phyloP scores from a whole-genome alignment of 2,329 filamentous ascomycete species.

The Didymella keratinophila region DNA sequence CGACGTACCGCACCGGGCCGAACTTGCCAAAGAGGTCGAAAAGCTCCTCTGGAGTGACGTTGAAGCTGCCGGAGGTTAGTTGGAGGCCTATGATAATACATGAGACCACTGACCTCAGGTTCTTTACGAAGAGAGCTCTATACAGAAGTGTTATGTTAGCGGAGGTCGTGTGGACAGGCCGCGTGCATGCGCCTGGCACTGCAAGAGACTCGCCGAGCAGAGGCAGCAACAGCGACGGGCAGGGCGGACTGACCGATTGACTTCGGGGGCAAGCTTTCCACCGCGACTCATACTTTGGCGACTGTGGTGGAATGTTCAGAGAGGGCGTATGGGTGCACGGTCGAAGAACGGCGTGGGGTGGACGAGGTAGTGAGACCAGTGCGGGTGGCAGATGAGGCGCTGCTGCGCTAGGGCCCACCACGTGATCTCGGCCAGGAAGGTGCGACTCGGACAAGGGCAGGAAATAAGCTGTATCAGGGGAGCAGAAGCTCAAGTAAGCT shows the following conservation, averaged over 20 bases:
- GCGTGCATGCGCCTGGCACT: slow-evolving; percentile 27
- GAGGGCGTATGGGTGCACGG: slow-evolving; percentile 34
- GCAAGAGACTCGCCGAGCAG: slow-evolving; percentile 27
- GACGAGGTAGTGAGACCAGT: slow-evolving; percentile 17
- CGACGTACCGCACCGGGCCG: slow-evolving; percentile 85
- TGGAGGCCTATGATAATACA: slow-evolving; percentile 7
- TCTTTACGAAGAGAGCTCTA: slow-evolving; percentile 99
- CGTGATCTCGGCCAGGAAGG: slow-evolving; percentile 4
- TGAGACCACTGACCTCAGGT: slow-evolving; percentile 78
- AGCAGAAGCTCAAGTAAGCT: neutral
- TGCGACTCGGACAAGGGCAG: neutral
- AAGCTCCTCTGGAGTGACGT: slow-evolving; percentile 96
- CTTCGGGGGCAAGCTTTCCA: slow-evolving; percentile 98
- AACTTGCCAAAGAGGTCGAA: slow-evolving; percentile 99
- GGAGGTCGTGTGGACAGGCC: slow-evolving; percentile 39
- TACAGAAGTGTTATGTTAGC: slow-evolving; percentile 37
- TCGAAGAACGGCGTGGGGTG: slow-evolving; percentile 19
- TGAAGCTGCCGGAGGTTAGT: slow-evolving; percentile 72
- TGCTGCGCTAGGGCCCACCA: slow-evolving; percentile 2
- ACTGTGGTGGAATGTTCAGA: slow-evolving; percentile 28
- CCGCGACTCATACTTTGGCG: slow-evolving; percentile 87
- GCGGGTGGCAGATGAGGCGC: slow-evolving; percentile 20
- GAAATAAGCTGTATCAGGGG: neutral
- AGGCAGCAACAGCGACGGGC: slow-evolving; percentile 13
- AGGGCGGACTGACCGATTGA: slow-evolving; percentile 80